Base-by-base conservation (phyloP, 106 monocot genomes). In the Chionographis japonica region DNA sequence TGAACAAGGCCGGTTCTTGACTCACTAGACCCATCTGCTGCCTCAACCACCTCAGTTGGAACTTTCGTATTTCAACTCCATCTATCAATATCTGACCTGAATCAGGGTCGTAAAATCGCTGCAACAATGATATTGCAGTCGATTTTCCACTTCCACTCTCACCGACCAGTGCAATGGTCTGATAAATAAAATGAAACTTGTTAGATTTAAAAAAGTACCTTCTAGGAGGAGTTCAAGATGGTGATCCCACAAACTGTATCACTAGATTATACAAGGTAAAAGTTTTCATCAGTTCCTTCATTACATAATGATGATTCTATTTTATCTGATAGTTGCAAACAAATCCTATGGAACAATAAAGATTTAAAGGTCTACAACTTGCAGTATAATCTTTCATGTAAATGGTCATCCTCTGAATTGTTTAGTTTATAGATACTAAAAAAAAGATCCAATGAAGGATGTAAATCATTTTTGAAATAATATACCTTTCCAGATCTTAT, bases 401-500 rank as follows among this genome's bases (percentile, higher is more conserved):
- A 27, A 27, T 1, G 1, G 27, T 27, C 27, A 27, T 27, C 27
- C 27, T 27, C 27, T 27, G 27, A 27, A 27, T 27, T 27, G 27
- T 27, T 27, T 27, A 27, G 27, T 27, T 27, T 1, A 27, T 27
- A 27, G 27, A 27, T 27, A 27, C 46, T 46, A 0, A 46, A 10
- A 46, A 10, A 5, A 46, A 46, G 9, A 6, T 6, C 5, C 46
- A 46, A 46, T 46, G 8, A 46, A 46, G 9, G 46, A 46, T 5
- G 9, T 2, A 10, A 46, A 35, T 19, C 12, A 18, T 16, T 8
- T 8, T 66, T 20, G 12, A 6, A n/a, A 57, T 7, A 27, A 16
- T 62, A 8, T 72, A 80, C 84, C 80, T 84, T 68, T 43, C 84
- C 84, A 37, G 80, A 68, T 6, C 52, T 68, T 41, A 84, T 73